These are phyloP conservation scores for Gloeophyllum trabeum DNA, from an alignment of 768 basidiomycete species.

Conservation along the genomic window DNA sequence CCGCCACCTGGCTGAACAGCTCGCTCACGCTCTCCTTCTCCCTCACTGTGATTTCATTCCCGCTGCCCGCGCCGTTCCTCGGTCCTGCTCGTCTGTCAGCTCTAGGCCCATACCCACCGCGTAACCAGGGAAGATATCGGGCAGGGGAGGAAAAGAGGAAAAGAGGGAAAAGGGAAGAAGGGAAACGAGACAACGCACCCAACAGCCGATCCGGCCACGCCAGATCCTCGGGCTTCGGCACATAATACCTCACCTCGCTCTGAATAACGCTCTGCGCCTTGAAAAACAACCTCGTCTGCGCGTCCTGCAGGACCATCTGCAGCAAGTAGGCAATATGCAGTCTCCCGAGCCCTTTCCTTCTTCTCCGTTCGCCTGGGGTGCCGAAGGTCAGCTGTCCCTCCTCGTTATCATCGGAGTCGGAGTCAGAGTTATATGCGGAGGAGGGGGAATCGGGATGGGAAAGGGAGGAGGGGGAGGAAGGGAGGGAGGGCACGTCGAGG, in stretches of 20 bases:
- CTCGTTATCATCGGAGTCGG: conserved; percentile 19
- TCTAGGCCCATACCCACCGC: no score
- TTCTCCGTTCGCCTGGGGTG: not conserved
- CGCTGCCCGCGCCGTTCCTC: conserved; percentile 29
- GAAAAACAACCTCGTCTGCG: conserved; percentile 92
- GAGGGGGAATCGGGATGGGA: conserved; percentile 14
- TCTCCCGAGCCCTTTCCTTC: conserved; percentile 34
- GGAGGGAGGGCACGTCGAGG: conserved; percentile 50
- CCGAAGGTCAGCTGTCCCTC: conserved; percentile 13
- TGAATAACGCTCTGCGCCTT: conserved; percentile 90
- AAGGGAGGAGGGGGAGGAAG: conserved; percentile 9
- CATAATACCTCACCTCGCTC: conserved; percentile 77
- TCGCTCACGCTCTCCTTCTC: conserved; percentile 65
- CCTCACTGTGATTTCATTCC: no score
- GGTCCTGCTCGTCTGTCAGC: conserved; percentile 37
- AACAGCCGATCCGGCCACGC: conserved; percentile 79
- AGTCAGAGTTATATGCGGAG: no score
- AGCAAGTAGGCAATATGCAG: conserved; percentile 76
- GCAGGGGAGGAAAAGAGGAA: not conserved
- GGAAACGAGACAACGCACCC: conserved; percentile 27
- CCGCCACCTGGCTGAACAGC: conserved; percentile 52
- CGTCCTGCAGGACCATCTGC: conserved; percentile 89
- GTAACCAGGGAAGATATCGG: no score
- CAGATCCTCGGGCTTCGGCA: conserved; percentile 67
- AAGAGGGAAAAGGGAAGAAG: conserved; percentile 2